Evolutionary conservation across 805 yeast species (phyloP), one percentile per base, ranked within the genome.

Genomic region (Kodamaea sagamina): DNA sequence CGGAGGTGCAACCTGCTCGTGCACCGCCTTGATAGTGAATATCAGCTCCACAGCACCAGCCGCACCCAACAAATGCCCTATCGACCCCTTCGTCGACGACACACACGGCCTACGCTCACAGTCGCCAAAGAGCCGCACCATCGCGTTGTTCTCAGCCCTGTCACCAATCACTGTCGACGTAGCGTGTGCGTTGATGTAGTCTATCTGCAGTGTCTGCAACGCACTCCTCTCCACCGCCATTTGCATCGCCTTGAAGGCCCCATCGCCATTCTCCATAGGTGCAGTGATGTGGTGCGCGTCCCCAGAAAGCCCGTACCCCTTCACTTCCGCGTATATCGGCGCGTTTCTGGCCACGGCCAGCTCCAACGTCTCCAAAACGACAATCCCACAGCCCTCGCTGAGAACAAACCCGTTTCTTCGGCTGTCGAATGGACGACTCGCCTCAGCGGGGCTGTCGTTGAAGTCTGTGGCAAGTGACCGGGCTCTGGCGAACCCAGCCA

Each of bases 231-330:
- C 59, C 18, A 90, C 49, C 0, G 98, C 96, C 75, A 78, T 76
- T 37, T 72, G 64, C 95, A 93, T 93, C 2, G 97, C 83, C 48
- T 86, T 68, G 47, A 60, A 71, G 0, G 97, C 98, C 9, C 98
- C 99, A 24, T 77, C 74, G 1, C 98, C 98, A 44, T 79, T 76
- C 19, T 78, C 82, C 3, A 77, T 73, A 0, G 99, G 99, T 0
- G 97, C 89, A 0, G 99, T 95, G 31, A 93, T 87, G 63, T 93
- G 99, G 50, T 79, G 72, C 0, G 93, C 96, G 61, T 93, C 99
- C 7, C 96, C 95, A 17, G 90, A 81, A 34, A 89, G 63, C 2
- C 99, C 99, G 57, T 89, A 90, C 2, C 99, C 97, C 1, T 69
- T 68, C 9, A 93, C 66, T 56, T 89, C 96, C 4, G 87, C 96